Evolutionary conservation across 2,329 filamentous ascomycete genomes (phyloP).

Genomic region (Ascochyta fabae): DNA sequence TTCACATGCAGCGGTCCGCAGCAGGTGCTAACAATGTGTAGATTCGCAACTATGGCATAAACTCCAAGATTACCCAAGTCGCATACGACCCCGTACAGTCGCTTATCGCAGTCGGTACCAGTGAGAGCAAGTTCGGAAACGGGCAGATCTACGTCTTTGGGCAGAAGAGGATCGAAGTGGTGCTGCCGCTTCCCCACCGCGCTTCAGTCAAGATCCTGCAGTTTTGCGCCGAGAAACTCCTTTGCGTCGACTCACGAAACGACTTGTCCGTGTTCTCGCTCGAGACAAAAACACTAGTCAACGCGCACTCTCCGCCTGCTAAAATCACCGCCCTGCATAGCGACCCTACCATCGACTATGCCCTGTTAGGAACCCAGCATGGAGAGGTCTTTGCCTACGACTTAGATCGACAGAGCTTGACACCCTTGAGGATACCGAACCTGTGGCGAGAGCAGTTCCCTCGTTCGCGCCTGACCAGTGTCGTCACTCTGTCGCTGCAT

Average conservation of each 20-base stretch:
- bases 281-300: slow-evolving; percentile 69
- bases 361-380: slow-evolving; percentile 79
- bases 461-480: slow-evolving; percentile 65
- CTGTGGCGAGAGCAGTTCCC: slow-evolving; percentile 81
- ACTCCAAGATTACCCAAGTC: slow-evolving; percentile 71
- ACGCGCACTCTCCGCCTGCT: slow-evolving; percentile 77
- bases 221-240: slow-evolving; percentile 84
- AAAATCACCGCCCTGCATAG: slow-evolving; percentile 76
- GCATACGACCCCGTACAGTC: slow-evolving; percentile 95
- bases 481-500: slow-evolving; percentile 84
- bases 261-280: slow-evolving; percentile 86
- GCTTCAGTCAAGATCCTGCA: slow-evolving; percentile 79
- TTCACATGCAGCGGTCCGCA: slow-evolving; percentile 11
- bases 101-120: slow-evolving; percentile 88
- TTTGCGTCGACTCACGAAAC: slow-evolving; percentile 85
- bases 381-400: slow-evolving; percentile 94
- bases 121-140: slow-evolving; percentile 81
- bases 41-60: slow-evolving; percentile 62
- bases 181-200: slow-evolving; percentile 72
- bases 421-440: slow-evolving; percentile 83
- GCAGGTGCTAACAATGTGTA: slow-evolving; percentile 30
- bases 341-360: slow-evolving; percentile 93
- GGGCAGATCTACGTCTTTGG: slow-evolving; percentile 92
- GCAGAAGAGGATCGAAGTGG: slow-evolving; percentile 77
- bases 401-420: slow-evolving; percentile 78